Conservation (phyloP, 768 basidiomycete species). For the Gymnopilus junonius region DNA sequence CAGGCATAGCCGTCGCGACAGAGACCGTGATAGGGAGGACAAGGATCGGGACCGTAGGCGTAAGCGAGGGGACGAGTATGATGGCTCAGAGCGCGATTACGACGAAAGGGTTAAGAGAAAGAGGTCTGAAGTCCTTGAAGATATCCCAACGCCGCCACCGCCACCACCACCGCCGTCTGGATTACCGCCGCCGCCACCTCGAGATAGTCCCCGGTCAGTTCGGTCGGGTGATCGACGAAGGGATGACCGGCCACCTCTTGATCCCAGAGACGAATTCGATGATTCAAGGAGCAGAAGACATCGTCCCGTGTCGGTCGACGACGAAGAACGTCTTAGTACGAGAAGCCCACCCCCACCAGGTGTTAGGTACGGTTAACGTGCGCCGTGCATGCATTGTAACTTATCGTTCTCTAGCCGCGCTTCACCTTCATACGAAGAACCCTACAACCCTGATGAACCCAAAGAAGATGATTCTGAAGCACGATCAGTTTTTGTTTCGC, state of each 20-base stretch:
- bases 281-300: conserved; percentile 51
- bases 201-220: conserved; percentile 56
- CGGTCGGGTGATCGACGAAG: conserved; percentile 62
- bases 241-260: conserved; percentile 49
- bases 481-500: conserved; percentile 98
- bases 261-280: conserved; percentile 67
- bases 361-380: conserved; percentile 39
- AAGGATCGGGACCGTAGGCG: conserved; percentile 60
- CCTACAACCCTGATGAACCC: conserved; percentile 84
- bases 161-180: conserved; percentile 39
- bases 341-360: conserved; percentile 48
- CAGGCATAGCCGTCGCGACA: conserved; percentile 59
- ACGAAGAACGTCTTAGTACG: conserved; percentile 44
- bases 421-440: conserved; percentile 66
- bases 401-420: conserved; percentile 53
- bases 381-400: conserved; percentile 3
- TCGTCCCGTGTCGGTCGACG: conserved; percentile 42
- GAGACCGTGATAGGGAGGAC: conserved; percentile 56
- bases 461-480: conserved; percentile 97
- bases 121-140: conserved; percentile 55
- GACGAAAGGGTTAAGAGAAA: conserved; percentile 73
- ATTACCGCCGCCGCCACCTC: conserved; percentile 47
- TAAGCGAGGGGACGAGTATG: conserved; percentile 64
- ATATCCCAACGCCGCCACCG: conserved; percentile 42
- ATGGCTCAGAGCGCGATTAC: conserved; percentile 50